phyloP scores from a whole-genome alignment of 257 asterid species.

The Solanum gracilifrons region DNA sequence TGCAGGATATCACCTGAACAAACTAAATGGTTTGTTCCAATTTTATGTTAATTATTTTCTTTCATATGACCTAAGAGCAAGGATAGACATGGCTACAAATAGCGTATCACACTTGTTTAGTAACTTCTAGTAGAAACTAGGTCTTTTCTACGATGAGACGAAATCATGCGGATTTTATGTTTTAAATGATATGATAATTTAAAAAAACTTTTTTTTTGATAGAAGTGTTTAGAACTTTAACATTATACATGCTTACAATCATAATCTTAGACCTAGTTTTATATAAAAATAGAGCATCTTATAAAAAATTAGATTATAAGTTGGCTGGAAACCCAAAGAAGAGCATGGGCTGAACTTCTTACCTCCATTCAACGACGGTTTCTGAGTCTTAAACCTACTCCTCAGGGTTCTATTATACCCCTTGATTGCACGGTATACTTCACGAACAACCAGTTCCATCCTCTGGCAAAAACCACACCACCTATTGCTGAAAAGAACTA shows the following conservation, averaged over 20 bases:
- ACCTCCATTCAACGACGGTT: constrained; percentile 27
- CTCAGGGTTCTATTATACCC: constrained; percentile 33
- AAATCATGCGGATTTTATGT: neutral
- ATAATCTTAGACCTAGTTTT: neutral
- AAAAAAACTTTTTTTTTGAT: neutral
- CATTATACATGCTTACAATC: neutral
- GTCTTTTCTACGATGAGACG: neutral
- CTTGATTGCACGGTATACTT: constrained; percentile 65
- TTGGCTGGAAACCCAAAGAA: neutral
- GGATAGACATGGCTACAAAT: neutral
- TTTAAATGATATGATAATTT: neutral
- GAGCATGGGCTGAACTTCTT: constrained; percentile 16
- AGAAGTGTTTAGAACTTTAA: neutral
- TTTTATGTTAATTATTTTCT: neutral
- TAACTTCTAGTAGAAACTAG: neutral
- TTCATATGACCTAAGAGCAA: neutral
- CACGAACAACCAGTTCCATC: constrained; percentile 92
- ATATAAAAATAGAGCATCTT: neutral
- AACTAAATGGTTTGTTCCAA: neutral
- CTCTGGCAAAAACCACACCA: constrained; percentile 99
- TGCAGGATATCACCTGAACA: neutral
- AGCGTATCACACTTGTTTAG: neutral
- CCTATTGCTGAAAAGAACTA: constrained; percentile 73
- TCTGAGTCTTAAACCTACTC: constrained; percentile 36
- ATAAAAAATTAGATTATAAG: neutral